A percentile compares a stretch with the other conserved stretches of the same genome.
phyloP scores from a whole-genome alignment of 495 filamentous ascomycete species.

The Penicillium herquei region DNA sequence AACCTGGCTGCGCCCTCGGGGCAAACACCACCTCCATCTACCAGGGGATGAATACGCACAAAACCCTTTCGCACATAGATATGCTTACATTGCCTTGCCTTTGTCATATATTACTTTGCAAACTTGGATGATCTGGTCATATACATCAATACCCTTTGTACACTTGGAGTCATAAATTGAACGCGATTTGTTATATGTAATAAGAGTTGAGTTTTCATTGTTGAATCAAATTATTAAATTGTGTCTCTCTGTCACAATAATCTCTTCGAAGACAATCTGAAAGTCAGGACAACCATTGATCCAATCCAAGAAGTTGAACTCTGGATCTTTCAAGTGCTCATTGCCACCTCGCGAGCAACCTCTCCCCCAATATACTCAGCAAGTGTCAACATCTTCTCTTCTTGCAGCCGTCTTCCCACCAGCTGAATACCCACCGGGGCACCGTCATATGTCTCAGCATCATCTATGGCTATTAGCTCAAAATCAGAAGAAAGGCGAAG shows the following conservation, averaged over 20 bases:
- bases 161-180: neutral
- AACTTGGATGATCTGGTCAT: neutral
- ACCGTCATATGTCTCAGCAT: slow-evolving; percentile 52
- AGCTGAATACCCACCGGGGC: slow-evolving; percentile 55
- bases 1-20: slow-evolving; percentile 25
- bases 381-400: slow-evolving; percentile 51
- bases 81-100: no score
- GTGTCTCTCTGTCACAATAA: neutral
- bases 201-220: no score
- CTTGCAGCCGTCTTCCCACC: slow-evolving; percentile 48
- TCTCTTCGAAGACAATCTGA: neutral
- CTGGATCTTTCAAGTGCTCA: neutral
- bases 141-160: slow-evolving; percentile 1
- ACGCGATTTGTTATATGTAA: neutral
- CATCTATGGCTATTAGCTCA: slow-evolving; percentile 36
- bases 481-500: neutral
- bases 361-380: slow-evolving; percentile 36
- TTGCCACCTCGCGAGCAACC: slow-evolving; percentile 8
- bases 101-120: no score
- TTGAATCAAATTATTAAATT: no score
- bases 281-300: neutral
- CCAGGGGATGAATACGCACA: slow-evolving; percentile 5
- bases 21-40: slow-evolving; percentile 25
- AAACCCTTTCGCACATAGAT: no score
- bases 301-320: neutral